phyloP scores from a whole-genome alignment of 2,329 filamentous ascomycete species.

The Aphanocladium album region DNA sequence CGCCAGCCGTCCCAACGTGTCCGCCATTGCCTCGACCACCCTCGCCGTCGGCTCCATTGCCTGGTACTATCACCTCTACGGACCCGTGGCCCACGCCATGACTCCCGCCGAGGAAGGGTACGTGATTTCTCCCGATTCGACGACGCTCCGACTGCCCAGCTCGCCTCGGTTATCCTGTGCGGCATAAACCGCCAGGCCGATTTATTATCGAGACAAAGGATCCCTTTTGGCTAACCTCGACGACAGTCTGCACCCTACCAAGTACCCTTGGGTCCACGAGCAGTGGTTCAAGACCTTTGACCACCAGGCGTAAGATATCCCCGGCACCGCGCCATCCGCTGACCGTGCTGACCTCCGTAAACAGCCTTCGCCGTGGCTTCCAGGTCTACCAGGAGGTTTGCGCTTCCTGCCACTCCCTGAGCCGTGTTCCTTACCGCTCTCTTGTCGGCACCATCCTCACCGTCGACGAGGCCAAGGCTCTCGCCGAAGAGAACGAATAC shows the following conservation, averaged over 20 bases:
- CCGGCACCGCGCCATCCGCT: not conserved
- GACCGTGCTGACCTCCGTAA: slow-evolving; percentile 1
- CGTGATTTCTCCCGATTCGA: slow-evolving; percentile 40
- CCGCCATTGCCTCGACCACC: slow-evolving; percentile 79
- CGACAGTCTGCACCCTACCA: slow-evolving; percentile 77
- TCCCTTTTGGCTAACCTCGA: slow-evolving; percentile 22
- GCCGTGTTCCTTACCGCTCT: slow-evolving; percentile 86
- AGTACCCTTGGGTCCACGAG: slow-evolving; percentile 93
- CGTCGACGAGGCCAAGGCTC: slow-evolving; percentile 93
- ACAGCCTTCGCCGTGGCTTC: slow-evolving; percentile 94
- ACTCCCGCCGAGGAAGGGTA: slow-evolving; percentile 97
- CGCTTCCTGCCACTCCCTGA: slow-evolving; percentile 94
- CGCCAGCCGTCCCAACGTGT: slow-evolving; percentile 77
- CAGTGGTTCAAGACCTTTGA: slow-evolving; percentile 95
- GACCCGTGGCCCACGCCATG: slow-evolving; percentile 79
- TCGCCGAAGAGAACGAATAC: slow-evolving; percentile 98
- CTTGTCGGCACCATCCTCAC: slow-evolving; percentile 91
- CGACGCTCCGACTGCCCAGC: not conserved
- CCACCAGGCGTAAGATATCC: slow-evolving; percentile 74
- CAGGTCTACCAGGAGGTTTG: slow-evolving; percentile 99
- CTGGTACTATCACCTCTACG: slow-evolving; percentile 98
- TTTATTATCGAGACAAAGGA: not conserved
- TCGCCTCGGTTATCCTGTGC: slow-evolving; percentile 10
- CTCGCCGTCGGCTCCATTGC: slow-evolving; percentile 84
- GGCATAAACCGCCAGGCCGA: slow-evolving; percentile 11